Evolutionary conservation across 1,284 basidiomycete genomes (phyloP).

Genomic region (Cryptococcus amylolentus): DNA sequence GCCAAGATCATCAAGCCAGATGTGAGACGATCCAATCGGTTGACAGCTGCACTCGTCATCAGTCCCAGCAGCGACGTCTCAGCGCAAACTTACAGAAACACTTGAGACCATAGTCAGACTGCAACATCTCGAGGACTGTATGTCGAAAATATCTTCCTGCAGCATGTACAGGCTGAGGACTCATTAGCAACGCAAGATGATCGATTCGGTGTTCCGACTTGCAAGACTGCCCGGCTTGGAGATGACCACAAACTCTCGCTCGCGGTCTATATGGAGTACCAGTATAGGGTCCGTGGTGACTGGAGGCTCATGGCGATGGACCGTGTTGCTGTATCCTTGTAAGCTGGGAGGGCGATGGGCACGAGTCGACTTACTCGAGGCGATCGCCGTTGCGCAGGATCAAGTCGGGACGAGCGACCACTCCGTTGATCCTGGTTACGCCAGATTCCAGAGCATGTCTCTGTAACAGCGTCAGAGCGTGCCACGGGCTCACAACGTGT

Average conservation of each 20-base stretch:
- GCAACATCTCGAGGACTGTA: conserved; percentile 81
- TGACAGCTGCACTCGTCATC: conserved; percentile 64
- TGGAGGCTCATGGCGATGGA: conserved; percentile 94
- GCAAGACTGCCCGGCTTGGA: conserved; percentile 93
- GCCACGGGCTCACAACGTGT: background rate
- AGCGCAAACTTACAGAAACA: conserved; percentile 66
- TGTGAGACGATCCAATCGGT: conserved; percentile 89
- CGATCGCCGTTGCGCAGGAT: conserved; percentile 83
- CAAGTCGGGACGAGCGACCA: conserved; percentile 71
- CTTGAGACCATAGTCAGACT: conserved; percentile 78
- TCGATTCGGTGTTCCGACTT: conserved; percentile 47
- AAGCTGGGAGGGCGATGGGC: too few species aligned
- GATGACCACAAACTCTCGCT: conserved; percentile 81
- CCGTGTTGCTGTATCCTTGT: conserved; percentile 66
- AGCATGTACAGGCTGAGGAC: conserved; percentile 69
- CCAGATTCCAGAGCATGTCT: conserved; percentile 89
- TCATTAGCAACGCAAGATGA: too few species aligned
- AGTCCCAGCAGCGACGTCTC: background rate
- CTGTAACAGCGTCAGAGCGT: conserved; percentile 48
- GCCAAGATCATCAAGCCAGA: conserved; percentile 96
- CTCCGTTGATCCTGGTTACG: conserved; percentile 88
- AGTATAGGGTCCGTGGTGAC: conserved; percentile 82
- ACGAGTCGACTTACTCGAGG: conserved; percentile 64
- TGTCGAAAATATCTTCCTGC: conserved; percentile 84
- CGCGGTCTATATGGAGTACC: conserved; percentile 71